Base-by-base conservation (phyloP, 495 filamentous ascomycete species). In the Amphirosellinia nigrospora region DNA sequence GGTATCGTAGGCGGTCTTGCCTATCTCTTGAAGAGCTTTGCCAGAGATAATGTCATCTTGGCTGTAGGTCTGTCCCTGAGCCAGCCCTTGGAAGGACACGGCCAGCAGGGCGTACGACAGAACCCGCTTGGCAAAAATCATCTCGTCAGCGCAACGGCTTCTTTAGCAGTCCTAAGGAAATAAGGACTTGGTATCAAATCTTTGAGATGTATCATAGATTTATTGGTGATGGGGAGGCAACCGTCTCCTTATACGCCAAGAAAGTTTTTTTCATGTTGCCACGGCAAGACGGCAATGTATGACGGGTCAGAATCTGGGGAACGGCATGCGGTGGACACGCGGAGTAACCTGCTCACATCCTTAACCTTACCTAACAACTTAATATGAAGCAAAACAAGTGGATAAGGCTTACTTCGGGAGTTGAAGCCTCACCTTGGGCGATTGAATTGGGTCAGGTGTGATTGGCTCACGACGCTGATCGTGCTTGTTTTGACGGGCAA, bases 21-120 rank as follows among this genome's bases (percentile, higher is more conserved):
- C 61, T 4, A 83, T 68, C 39, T 78, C 41, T 21, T 73, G 72
- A 36, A 83, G 67, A 16, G 77, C 81, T 58, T 81, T 75, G 26
- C 80, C 81, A 11, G 79, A 79, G 71, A 79, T 74, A 69, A 83
- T 79, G 32, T 82, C 77, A 28, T 65, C 75, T 73, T 78, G 77
- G 46, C 76, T 78, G 50, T 73, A 81, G 41, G 73, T 73, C 63
- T 46, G 60, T 61, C 71, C 71, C 46, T 71, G 50, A 16, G 66
- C 76, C 11, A 73, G 48, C 63, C 72, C 74, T 66, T 62, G 74
- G 41, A 76, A 70, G 71, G 73, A 73, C 66, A 71, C 72, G 50
- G 67, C 74, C 45, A 71, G 39, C 36, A 78, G 52, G 53, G 72
- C 68, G 53, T 70, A 61, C 62, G 66, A 69, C 61, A 72, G 43